phyloP scores from a whole-genome alignment of 176 grass and related monocot species.

The Juncus inflexus region DNA sequence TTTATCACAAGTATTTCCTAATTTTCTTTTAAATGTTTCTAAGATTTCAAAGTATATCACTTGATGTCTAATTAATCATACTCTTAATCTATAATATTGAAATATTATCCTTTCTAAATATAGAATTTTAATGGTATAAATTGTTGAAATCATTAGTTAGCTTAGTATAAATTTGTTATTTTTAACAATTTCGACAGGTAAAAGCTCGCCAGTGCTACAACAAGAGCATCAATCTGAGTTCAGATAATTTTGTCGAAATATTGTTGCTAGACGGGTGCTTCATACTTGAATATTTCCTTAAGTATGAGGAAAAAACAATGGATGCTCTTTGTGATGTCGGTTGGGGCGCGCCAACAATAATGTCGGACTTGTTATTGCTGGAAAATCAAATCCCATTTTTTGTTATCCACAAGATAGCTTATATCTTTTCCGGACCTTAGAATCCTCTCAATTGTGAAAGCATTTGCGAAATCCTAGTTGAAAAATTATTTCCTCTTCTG shows the following conservation, averaged over 20 bases:
- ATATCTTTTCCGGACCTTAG: background rate
- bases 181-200: background rate
- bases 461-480: background rate
- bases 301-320: background rate
- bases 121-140: too few relatives aligned
- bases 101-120: too few relatives aligned
- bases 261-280: conserved; percentile 23
- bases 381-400: conserved; percentile 55
- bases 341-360: conserved; percentile 13
- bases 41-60: too few relatives aligned
- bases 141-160: too few relatives aligned
- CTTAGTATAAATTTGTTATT: too few relatives aligned
- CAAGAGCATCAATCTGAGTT: background rate
- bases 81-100: too few relatives aligned
- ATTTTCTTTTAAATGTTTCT: too few relatives aligned
- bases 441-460: background rate
- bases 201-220: conserved; percentile 4
- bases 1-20: too few relatives aligned
- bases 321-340: conserved; percentile 2
- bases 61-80: too few relatives aligned
- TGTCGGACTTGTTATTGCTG: conserved; percentile 36
- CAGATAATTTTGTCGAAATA: conserved; percentile 17
- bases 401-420: conserved; percentile 10
- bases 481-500: background rate
- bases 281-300: conserved; percentile 16